phyloP scores from a whole-genome alignment of 1,139 yeast genomes.

The Yamadazyma friedrichii region DNA sequence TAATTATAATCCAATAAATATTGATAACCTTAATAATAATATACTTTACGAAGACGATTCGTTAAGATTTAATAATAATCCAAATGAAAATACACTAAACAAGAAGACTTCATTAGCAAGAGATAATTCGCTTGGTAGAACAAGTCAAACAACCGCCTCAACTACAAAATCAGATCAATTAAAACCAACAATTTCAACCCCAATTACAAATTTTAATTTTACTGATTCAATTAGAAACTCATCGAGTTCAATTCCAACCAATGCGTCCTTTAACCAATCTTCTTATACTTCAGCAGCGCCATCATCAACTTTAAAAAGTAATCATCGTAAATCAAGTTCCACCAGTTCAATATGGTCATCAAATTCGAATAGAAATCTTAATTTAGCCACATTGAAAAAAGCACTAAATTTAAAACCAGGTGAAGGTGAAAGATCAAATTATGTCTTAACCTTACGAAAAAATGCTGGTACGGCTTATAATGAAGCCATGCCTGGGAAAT shows the following conservation, averaged over 20 bases:
- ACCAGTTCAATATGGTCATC: conserved; percentile 38
- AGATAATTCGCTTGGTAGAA: conserved; percentile 7
- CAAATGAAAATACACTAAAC: not conserved
- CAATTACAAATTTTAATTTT: conserved; percentile 14
- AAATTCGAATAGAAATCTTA: conserved; percentile 36
- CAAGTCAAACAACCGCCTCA: conserved; percentile 11
- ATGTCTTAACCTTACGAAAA: conserved; percentile 53
- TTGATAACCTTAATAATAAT: not conserved
- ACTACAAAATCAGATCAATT: conserved; percentile 12
- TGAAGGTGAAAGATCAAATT: conserved; percentile 52
- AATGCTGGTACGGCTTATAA: conserved; percentile 57
- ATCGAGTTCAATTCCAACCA: conserved; percentile 1
- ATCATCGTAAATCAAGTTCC: conserved; percentile 23
- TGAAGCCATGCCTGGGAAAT: conserved; percentile 52
- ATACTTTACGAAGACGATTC: not conserved
- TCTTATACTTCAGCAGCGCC: not conserved
- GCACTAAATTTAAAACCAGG: conserved; percentile 42
- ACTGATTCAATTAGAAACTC: conserved; percentile 9
- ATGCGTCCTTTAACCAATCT: not conserved
- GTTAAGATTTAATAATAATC: not conserved
- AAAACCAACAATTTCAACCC: conserved; percentile 16
- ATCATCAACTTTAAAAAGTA: conserved; percentile 1
- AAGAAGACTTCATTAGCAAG: not conserved
- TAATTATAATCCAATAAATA: conserved; percentile 5
- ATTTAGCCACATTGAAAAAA: conserved; percentile 38